These are phyloP conservation scores for Candida insectalens DNA, from an alignment of 805 yeast genomes.

Conservation along the genomic window DNA sequence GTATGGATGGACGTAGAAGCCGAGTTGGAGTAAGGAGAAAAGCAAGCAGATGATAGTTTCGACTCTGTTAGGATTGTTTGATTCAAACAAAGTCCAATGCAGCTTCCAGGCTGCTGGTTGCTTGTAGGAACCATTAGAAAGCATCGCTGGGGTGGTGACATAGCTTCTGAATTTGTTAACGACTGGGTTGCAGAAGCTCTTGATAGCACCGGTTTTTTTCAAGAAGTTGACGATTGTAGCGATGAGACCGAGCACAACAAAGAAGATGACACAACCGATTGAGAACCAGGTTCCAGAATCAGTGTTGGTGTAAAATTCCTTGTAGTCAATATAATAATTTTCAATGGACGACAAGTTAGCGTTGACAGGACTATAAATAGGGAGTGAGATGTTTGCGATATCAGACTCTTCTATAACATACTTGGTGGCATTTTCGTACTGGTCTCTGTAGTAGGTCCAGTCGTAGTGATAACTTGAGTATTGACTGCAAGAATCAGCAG, in stretches of 20 bases:
- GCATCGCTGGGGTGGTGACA: conserved; percentile 31
- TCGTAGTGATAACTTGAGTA: conserved; percentile 7
- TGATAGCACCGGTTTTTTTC: conserved; percentile 18
- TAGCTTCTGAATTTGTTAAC: conserved; percentile 25
- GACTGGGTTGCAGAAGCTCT: conserved; percentile 21
- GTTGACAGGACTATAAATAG: conserved; percentile 9
- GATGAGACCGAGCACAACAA: conserved; percentile 29
- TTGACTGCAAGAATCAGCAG: neutral
- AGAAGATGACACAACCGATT: conserved; percentile 27
- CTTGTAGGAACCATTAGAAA: conserved; percentile 14
- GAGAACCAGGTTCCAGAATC: conserved; percentile 25
- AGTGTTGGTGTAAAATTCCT: conserved; percentile 11
- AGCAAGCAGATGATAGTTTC: conserved; percentile 22
- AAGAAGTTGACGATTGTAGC: conserved; percentile 26
- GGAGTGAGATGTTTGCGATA: conserved; percentile 5
- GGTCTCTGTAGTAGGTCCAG: conserved; percentile 13
- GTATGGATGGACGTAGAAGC: conserved; percentile 12
- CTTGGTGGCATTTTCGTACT: conserved; percentile 23
- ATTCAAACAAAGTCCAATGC: too few relatives aligned
- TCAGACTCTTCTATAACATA: neutral
- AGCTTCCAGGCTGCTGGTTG: conserved; percentile 9
- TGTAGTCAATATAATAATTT: conserved; percentile 6
- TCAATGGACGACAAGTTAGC: conserved; percentile 7
- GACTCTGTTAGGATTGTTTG: conserved; percentile 23
- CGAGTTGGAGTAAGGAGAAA: conserved; percentile 16